Conservation (phyloP, 345 rosid genomes). For the Arabidopsis arenosa region DNA sequence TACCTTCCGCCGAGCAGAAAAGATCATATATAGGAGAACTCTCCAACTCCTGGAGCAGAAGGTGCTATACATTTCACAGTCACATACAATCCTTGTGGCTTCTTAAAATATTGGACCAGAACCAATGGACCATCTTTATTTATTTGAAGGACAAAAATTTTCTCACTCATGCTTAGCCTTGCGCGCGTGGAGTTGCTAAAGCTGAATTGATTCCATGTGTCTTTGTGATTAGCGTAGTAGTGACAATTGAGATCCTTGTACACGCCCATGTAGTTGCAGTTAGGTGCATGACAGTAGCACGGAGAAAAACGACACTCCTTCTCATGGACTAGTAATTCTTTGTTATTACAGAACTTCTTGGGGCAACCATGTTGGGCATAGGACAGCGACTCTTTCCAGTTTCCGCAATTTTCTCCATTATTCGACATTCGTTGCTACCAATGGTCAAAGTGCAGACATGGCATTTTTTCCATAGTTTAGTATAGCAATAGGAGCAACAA, state of each 20-base stretch:
- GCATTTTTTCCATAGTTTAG: no score
- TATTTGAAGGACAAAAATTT: background rate
- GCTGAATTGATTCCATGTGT: background rate
- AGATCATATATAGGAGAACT: background rate
- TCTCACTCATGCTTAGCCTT: fast-evolving
- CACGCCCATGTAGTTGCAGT: background rate
- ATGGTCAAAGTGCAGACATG: no score
- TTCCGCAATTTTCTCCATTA: no score
- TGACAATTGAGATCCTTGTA: background rate
- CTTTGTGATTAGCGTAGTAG: background rate
- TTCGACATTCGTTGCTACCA: no score
- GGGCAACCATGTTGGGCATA: slow-evolving; percentile 10
- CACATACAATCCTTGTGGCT: background rate
- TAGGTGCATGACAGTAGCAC: background rate
- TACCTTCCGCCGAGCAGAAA: background rate
- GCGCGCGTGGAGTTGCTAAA: background rate
- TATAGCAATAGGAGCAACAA: no score
- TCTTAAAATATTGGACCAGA: background rate
- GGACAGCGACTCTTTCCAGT: background rate
- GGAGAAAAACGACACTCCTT: background rate
- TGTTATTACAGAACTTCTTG: background rate
- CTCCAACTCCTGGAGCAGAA: background rate
- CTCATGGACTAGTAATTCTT: background rate
- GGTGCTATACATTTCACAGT: slow-evolving; percentile 4
- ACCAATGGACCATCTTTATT: background rate